Conservation (phyloP, 2,329 filamentous ascomycete genomes). For the Botrytis medusae region DNA sequence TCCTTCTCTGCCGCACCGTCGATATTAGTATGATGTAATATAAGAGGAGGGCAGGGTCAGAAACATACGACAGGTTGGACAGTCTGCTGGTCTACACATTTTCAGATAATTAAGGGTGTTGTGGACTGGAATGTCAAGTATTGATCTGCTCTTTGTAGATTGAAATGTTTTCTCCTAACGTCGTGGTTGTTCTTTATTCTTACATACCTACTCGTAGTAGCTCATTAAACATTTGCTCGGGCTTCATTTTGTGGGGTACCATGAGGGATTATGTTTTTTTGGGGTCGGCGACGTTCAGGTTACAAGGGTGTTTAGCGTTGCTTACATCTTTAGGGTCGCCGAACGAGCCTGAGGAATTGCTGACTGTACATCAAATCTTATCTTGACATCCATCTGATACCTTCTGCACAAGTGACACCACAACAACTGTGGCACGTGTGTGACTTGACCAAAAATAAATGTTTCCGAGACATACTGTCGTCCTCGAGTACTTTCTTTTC, state of each 20-base stretch:
- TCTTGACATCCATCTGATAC: constrained; percentile 4
- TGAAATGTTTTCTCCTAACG: not conserved
- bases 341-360: not conserved
- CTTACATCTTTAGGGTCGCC: not conserved
- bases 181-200: not conserved
- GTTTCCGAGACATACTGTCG: not conserved
- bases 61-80: constrained; percentile 50
- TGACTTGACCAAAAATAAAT: not conserved
- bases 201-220: not conserved
- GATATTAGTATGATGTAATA: constrained; percentile 12
- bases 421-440: not conserved
- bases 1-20: constrained; percentile 45
- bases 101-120: not conserved
- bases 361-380: not conserved
- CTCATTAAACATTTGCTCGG: not conserved
- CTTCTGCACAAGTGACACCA: not conserved
- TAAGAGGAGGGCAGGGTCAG: constrained; percentile 12
- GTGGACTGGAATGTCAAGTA: not conserved
- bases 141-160: not conserved
- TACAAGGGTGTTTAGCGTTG: not conserved
- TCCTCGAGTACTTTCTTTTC: not conserved
- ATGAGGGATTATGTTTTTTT: not conserved
- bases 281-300: not conserved
- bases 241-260: not conserved
- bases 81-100: constrained; percentile 55